Evolutionary conservation across 345 rosid genomes (phyloP), one percentile per base, ranked within the genome.

Genomic region (Clausena lansium): DNA sequence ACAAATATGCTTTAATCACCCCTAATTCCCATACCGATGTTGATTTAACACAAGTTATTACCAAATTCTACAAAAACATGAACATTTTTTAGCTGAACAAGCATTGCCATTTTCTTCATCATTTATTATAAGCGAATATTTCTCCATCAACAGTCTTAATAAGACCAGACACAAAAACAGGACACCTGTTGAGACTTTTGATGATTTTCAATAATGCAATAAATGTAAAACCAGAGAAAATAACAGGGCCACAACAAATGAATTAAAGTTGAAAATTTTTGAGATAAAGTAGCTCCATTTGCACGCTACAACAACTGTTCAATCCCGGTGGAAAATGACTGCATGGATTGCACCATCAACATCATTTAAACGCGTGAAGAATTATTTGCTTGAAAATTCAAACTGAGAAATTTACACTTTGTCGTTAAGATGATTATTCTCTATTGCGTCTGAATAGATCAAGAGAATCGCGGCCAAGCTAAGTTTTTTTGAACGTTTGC

Each of bases 321-420:
- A 59, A 67, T 59, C 60, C 39, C 14, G 22, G 33, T 39, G 24
- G 75, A 77, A 32, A 77, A 58, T 22, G 68, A 17, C 39, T 41
- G 79, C 74, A 58, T 69, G 41, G 74, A 77, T 41, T 55, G 59
- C 78, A 64, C 41, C 54, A 64, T 78, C 81, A 65, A 71, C 77
- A 63, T 78, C 79, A 59, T 77, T 60, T 10, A 38, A 36, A 77
- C 41, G 79, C 74, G 68, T 68, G 67, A 20, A 76, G 9, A 35
- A 19, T 36, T 36, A 62, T 25, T 62, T 62, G 17, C 50, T 45
- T 45, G 17, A 45, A 27, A 19, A 28, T 59, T n/a, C 64, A 62
- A 28, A 28, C 1, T 13, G 36, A 27, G 67, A 32, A 15, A 45
- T 45, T 45, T 45, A 45, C 50, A 13, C 15, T 2, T 13, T 45